Conservation (phyloP, 2,329 filamentous ascomycete species). For the Fusarium sacchari region DNA sequence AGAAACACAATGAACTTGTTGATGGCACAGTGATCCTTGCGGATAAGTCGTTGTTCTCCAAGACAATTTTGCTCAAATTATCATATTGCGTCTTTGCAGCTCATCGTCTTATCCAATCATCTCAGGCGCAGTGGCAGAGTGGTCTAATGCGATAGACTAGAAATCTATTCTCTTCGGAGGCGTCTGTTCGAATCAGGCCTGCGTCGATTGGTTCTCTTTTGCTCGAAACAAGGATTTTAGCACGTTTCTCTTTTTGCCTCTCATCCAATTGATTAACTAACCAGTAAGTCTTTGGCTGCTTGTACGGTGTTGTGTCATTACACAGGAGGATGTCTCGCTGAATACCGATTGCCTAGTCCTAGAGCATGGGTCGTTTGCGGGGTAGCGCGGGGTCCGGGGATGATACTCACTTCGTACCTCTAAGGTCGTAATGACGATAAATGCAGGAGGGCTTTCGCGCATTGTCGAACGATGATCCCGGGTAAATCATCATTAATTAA, state of each 20-base stretch:
- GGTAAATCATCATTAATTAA: neutral
- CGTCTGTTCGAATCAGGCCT: constrained; percentile 31
- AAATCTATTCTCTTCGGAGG: constrained; percentile 30
- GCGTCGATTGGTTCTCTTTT: constrained; percentile 19
- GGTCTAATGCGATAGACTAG: constrained; percentile 31
- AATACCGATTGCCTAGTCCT: no score
- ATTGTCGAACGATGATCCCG: neutral
- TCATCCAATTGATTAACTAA: no score
- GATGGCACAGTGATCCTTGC: accelerated
- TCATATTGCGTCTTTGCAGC: accelerated
- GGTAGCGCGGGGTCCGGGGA: constrained; percentile 7
- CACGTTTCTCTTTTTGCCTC: neutral
- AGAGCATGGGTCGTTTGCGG: neutral
- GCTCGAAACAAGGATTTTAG: accelerated
- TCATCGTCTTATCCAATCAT: neutral
- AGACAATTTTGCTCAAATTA: accelerated
- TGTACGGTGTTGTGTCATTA: no score
- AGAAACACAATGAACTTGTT: neutral
- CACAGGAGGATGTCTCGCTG: no score
- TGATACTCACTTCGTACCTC: neutral
- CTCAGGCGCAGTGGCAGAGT: constrained; percentile 26
- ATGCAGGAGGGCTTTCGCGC: neutral
- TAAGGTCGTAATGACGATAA: neutral
- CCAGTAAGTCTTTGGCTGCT: no score
- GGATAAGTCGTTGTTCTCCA: no score